These are phyloP conservation scores for Metarhizium humberi DNA, from an alignment of 2,329 filamentous ascomycete genomes.

Conservation along the genomic window DNA sequence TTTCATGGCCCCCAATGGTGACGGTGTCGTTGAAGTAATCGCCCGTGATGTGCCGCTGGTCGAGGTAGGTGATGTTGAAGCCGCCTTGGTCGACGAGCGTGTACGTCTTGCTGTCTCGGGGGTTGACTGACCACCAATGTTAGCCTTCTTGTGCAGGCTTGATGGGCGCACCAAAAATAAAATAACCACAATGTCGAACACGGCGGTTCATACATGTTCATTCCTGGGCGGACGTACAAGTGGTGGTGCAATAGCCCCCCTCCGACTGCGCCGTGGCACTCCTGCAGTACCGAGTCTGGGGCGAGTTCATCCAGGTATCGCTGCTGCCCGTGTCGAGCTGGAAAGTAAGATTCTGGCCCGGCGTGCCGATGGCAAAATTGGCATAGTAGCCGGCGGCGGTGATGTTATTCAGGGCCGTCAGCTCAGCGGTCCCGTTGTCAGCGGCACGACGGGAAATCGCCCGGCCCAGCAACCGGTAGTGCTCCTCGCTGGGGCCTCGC, in stretches of 20 bases:
- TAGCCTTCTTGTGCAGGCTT: background rate
- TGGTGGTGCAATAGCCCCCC: background rate
- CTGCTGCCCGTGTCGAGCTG: conserved; percentile 55
- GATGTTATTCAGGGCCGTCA: conserved; percentile 41
- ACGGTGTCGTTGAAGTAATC: conserved; percentile 51
- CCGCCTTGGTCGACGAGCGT: conserved; percentile 28
- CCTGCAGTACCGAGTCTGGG: conserved; percentile 50
- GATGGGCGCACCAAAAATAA: too few relatives aligned
- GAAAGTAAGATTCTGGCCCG: conserved; percentile 43
- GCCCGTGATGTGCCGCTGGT: conserved; percentile 42
- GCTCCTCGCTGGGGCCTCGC: background rate
- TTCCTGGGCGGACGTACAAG: background rate
- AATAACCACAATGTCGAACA: background rate
- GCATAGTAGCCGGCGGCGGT: conserved; percentile 47
- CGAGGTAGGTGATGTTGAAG: conserved; percentile 55
- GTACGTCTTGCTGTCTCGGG: conserved; percentile 38
- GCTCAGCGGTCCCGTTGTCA: conserved; percentile 17
- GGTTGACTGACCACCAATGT: conserved; percentile 22
- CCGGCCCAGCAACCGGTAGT: background rate
- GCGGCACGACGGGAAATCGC: conserved; percentile 12
- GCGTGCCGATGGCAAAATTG: conserved; percentile 49
- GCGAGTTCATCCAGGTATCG: conserved; percentile 52
- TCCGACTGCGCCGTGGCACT: conserved; percentile 23
- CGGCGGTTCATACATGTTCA: background rate
- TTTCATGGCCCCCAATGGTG: conserved; percentile 34